These are phyloP conservation scores for Paraconiothyrium brasiliense DNA, from an alignment of 2,329 filamentous ascomycete species.

Conservation along the genomic window DNA sequence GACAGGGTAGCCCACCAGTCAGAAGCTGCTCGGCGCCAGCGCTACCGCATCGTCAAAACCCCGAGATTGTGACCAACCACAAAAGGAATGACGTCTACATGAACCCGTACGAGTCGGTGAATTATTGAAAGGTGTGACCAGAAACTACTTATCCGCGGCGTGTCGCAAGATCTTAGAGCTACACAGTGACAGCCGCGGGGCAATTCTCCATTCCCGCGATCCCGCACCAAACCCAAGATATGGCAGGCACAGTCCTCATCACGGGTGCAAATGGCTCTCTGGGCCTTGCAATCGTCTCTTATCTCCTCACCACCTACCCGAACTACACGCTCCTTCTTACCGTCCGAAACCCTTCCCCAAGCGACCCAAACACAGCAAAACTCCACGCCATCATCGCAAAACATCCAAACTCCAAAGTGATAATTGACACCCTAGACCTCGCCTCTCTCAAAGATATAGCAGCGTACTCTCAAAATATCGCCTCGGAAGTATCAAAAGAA, in stretches of 20 bases:
- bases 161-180: no score
- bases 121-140: neutral
- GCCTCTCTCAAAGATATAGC: conserved; percentile 22
- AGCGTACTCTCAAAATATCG: conserved; percentile 22
- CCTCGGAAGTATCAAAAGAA: conserved; percentile 19
- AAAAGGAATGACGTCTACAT: neutral
- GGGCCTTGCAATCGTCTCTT: conserved; percentile 28
- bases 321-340: conserved; percentile 26
- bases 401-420: conserved; percentile 18
- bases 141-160: neutral
- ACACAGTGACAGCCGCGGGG: neutral
- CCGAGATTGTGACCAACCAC: no score
- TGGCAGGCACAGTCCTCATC: conserved; percentile 26
- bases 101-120: neutral
- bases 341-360: conserved; percentile 27
- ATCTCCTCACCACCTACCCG: conserved; percentile 28
- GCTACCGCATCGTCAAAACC: no score
- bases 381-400: conserved; percentile 24
- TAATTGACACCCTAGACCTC: conserved; percentile 31
- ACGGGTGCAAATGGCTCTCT: conserved; percentile 40
- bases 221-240: neutral
- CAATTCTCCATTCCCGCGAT: no score
- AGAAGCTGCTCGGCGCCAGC: no score
- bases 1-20: no score
- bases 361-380: conserved; percentile 30